Percentiles rank a stretch among this genome's conserved stretches.
phyloP scores from a whole-genome alignment of 805 yeast genomes.

The Starmerella scarabaei region DNA sequence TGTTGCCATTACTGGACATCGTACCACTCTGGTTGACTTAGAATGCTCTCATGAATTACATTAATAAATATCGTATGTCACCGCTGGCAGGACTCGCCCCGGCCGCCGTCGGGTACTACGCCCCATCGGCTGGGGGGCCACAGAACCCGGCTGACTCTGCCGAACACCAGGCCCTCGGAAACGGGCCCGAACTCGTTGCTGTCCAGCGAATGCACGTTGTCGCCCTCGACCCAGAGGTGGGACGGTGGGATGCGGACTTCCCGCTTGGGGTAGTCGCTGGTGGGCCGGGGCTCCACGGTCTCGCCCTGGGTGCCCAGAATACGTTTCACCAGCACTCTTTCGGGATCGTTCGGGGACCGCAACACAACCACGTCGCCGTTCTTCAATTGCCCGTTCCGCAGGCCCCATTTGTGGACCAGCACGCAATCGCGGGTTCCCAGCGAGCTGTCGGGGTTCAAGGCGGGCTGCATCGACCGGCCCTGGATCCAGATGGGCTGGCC shows the following conservation, averaged over 20 bases:
- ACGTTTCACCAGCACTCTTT: constrained; percentile 62
- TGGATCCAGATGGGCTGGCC: constrained; percentile 60
- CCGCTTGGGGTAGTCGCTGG: constrained; percentile 42
- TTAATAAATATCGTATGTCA: too few species aligned
- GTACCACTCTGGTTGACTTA: too few species aligned
- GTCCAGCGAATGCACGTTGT: constrained; percentile 64
- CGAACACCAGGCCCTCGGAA: constrained; percentile 65
- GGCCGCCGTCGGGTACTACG: constrained; percentile 39
- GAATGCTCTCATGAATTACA: too few species aligned
- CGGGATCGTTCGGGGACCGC: constrained; percentile 71
- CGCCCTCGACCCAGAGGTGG: constrained; percentile 94
- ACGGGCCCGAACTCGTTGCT: constrained; percentile 83
- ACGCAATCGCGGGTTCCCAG: constrained; percentile 35
- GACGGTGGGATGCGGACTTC: constrained; percentile 54
- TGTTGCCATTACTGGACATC: too few species aligned
- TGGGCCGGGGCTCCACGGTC: constrained; percentile 39
- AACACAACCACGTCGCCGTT: constrained; percentile 65
- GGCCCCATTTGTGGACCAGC: constrained; percentile 51
- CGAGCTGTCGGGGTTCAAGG: constrained; percentile 55
- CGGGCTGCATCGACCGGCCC: constrained; percentile 82
- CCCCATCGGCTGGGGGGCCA: constrained; percentile 59
- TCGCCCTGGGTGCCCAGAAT: constrained; percentile 69
- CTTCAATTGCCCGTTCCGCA: constrained; percentile 36
- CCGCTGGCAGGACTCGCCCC: too few species aligned
- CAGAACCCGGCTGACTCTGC: constrained; percentile 54